Percentiles rank a stretch among this genome's conserved stretches.
Evolutionary conservation across 2,329 filamentous ascomycete genomes (phyloP).

Genomic region (Curvularia hawaiiensis): DNA sequence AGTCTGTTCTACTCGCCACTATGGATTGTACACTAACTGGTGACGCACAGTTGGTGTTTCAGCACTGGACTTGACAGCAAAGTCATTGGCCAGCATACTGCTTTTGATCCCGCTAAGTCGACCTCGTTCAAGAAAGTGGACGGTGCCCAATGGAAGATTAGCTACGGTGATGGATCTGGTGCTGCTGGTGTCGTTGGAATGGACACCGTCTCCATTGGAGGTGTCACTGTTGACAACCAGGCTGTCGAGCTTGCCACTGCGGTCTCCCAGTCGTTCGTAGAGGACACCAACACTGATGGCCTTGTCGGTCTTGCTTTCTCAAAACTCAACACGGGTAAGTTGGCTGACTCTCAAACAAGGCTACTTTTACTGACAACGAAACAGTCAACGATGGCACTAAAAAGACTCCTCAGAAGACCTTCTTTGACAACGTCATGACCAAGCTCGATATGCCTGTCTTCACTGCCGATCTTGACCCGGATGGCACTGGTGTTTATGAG

Average conservation of each 20-base stretch:
- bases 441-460: constrained; percentile 69
- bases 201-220: constrained; percentile 71
- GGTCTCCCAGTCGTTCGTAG: constrained; percentile 63
- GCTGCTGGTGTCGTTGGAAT: constrained; percentile 69
- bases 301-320: constrained; percentile 72
- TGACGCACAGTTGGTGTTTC: constrained; percentile 66
- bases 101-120: constrained; percentile 61
- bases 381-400: constrained; percentile 52
- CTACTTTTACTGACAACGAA: constrained; percentile 1
- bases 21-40: constrained; percentile 17
- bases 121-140: constrained; percentile 55
- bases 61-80: constrained; percentile 61
- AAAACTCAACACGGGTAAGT: constrained; percentile 61
- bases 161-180: constrained; percentile 71
- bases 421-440: constrained; percentile 72
- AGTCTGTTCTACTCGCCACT: constrained; percentile 24
- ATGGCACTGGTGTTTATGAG: constrained; percentile 69
- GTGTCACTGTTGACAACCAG: constrained; percentile 64
- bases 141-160: constrained; percentile 64
- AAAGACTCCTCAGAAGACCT: constrained; percentile 69
- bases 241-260: constrained; percentile 69
- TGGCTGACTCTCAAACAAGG: constrained; percentile 45
- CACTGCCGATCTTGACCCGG: constrained; percentile 69
- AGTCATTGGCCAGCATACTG: constrained; percentile 57
- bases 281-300: constrained; percentile 68